Conservation (phyloP, 257 asterid species). For the Cynanchum wilfordii region DNA sequence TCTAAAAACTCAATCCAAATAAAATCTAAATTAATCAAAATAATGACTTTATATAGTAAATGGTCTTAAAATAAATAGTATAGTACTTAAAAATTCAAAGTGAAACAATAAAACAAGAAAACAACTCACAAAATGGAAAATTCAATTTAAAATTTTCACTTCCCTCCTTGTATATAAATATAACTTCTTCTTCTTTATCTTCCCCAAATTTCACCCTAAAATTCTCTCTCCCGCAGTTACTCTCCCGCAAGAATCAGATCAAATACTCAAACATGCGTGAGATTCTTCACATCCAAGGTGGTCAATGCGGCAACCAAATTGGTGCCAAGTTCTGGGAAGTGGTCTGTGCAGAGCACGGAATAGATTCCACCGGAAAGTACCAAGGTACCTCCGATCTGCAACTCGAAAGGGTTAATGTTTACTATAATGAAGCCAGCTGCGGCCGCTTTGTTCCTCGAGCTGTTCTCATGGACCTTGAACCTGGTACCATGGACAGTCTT, state of each 20-base stretch:
- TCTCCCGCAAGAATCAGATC: neutral
- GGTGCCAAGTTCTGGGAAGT: constrained; percentile 65
- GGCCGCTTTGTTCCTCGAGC: constrained; percentile 71
- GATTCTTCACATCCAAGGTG: constrained; percentile 63
- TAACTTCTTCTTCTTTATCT: neutral
- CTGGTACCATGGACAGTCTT: constrained; percentile 67
- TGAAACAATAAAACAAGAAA: too few relatives aligned
- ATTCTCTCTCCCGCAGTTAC: neutral
- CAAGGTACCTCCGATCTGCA: constrained; percentile 48
- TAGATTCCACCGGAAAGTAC: constrained; percentile 59
- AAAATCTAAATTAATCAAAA: too few relatives aligned
- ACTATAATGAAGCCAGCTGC: constrained; percentile 62
- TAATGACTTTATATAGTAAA: too few relatives aligned
- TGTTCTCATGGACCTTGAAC: constrained; percentile 66
- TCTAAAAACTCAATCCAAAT: too few relatives aligned
- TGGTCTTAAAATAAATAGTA: too few relatives aligned
- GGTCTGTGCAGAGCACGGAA: constrained; percentile 53
- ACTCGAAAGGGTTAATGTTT: constrained; percentile 57
- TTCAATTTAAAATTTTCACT: constrained; percentile 2
- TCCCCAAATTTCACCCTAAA: neutral
- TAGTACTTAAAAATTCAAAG: neutral
- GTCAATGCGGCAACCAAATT: constrained; percentile 72
- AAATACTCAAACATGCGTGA: constrained; percentile 42
- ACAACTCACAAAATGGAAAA: neutral
- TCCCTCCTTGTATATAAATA: constrained; percentile 6